A percentile compares a stretch with the other conserved stretches of the same genome.
These are phyloP conservation scores for Suillus cothurnatus DNA, from an alignment of 768 basidiomycete genomes.

Conservation along the genomic window DNA sequence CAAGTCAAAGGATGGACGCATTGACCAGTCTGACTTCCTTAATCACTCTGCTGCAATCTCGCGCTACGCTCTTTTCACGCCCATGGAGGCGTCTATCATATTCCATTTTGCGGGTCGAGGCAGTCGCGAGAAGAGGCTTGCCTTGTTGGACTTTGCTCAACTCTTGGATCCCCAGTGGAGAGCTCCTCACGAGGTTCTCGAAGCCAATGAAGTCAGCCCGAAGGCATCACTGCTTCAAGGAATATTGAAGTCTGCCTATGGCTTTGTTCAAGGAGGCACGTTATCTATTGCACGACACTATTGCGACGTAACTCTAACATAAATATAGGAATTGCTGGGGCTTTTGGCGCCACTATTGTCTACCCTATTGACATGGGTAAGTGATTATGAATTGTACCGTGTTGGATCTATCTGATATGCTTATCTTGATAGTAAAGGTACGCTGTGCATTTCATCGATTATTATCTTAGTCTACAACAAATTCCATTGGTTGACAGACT, in stretches of 20 bases:
- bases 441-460: constrained; percentile 21
- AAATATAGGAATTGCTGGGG: constrained; percentile 81
- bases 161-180: constrained; percentile 90
- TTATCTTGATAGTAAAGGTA: constrained; percentile 66
- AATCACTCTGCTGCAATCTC: constrained; percentile 84
- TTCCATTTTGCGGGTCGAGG: constrained; percentile 97
- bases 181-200: constrained; percentile 60
- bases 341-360: constrained; percentile 94
- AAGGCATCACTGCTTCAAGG: constrained; percentile 51
- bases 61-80: constrained; percentile 93
- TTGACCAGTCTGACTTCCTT: constrained; percentile 94
- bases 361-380: constrained; percentile 94
- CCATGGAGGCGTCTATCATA: constrained; percentile 97
- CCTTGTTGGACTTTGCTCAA: constrained; percentile 90
- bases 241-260: constrained; percentile 76
- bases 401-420: constrained; percentile 13
- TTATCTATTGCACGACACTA: not conserved
- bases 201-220: constrained; percentile 32
- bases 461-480: not conserved
- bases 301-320: constrained; percentile 16
- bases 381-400: constrained; percentile 30
- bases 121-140: constrained; percentile 64
- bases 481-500: constrained; percentile 43
- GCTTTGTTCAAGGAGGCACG: constrained; percentile 83
- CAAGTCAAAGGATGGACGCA: constrained; percentile 92